Percentiles rank a stretch among this genome's conserved stretches.
phyloP scores from a whole-genome alignment of 116 monocot genomes.

The Trichopus zeylanicus region DNA sequence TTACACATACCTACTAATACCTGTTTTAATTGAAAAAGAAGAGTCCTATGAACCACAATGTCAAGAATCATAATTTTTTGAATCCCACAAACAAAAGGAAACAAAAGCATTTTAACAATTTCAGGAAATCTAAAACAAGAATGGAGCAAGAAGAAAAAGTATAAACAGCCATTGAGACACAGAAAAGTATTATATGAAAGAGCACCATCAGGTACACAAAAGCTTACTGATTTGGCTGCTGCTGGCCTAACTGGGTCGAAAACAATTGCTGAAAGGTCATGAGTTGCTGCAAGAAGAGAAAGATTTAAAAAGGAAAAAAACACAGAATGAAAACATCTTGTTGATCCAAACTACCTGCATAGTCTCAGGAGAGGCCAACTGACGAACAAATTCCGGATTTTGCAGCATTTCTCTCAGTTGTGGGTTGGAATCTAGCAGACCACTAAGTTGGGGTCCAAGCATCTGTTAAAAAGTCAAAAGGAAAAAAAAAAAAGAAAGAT shows the following conservation, averaged over 20 bases:
- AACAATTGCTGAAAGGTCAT: constrained; percentile 61
- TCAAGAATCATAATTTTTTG: no score
- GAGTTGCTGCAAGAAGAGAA: constrained; percentile 48
- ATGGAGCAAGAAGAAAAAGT: no score
- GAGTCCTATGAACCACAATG: no score
- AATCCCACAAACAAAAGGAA: no score
- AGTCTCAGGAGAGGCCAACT: constrained; percentile 68
- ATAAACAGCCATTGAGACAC: no score
- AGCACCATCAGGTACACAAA: no score
- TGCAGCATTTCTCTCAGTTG: constrained; percentile 84
- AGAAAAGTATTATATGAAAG: no score
- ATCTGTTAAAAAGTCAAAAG: background rate
- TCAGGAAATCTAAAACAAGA: no score
- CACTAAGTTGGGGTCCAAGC: constrained; percentile 46
- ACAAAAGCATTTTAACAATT: no score
- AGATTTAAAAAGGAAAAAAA: background rate
- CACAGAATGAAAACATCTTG: background rate
- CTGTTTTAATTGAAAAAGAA: no score
- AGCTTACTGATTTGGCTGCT: constrained; percentile 68
- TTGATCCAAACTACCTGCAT: constrained; percentile 39
- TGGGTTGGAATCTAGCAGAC: constrained; percentile 51
- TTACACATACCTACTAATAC: no score
- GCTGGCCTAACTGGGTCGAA: constrained; percentile 39
- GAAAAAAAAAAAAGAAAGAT: background rate
- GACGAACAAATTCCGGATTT: constrained; percentile 75